These are phyloP conservation scores for Ormosia semicastrata DNA, from an alignment of 306 rosid species.

Conservation along the genomic window DNA sequence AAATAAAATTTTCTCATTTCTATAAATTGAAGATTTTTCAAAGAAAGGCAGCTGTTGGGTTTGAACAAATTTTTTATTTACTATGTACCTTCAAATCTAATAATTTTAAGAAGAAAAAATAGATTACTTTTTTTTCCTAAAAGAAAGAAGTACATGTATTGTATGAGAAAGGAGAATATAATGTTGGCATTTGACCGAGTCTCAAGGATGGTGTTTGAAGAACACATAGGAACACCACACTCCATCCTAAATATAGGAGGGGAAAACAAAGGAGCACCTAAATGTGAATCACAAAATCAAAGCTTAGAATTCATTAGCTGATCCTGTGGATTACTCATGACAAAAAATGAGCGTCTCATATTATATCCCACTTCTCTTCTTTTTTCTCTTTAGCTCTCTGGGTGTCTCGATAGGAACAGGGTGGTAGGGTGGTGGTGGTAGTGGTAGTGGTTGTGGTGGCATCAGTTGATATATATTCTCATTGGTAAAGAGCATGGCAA, in stretches of 20 bases:
- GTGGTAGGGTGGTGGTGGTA: not conserved
- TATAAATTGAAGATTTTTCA: too few species aligned
- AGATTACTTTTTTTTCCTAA: too few species aligned
- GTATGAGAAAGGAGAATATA: not conserved
- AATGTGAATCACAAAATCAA: conserved; percentile 29
- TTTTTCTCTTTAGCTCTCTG: not conserved
- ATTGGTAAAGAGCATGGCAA: conserved; percentile 34
- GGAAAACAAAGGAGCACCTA: conserved; percentile 3
- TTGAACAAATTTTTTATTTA: too few species aligned
- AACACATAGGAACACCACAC: not conserved
- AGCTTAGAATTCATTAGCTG: conserved; percentile 37
- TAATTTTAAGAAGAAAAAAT: too few species aligned
- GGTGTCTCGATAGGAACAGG: not conserved
- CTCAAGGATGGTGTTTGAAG: conserved; percentile 28
- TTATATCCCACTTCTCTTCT: conserved; percentile 12
- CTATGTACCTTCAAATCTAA: too few species aligned
- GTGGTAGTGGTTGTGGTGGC: not conserved
- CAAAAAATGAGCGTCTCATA: conserved; percentile 36
- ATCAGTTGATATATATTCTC: not conserved
- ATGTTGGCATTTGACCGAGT: conserved; percentile 45
- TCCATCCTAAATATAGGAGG: conserved; percentile 30
- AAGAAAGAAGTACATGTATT: not conserved
- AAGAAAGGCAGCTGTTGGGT: too few species aligned
- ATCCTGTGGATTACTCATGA: conserved; percentile 1
- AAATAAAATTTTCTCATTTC: too few species aligned